These are phyloP conservation scores for Daldinia sp. DNA, from an alignment of 2,329 filamentous ascomycete genomes.

Conservation along the genomic window DNA sequence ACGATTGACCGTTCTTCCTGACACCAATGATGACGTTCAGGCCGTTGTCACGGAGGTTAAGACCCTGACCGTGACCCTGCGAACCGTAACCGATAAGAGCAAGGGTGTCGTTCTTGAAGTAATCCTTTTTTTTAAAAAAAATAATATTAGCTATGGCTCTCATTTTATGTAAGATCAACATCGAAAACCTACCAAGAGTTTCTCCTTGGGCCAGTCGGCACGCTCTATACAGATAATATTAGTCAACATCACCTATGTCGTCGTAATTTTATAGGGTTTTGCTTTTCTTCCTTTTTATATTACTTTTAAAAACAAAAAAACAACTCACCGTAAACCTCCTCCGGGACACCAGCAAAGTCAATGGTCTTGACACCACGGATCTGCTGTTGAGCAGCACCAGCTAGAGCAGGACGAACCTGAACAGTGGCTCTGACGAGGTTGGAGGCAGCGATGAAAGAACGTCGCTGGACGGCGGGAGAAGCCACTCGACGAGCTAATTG, in stretches of 20 bases:
- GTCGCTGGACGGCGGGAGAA: conserved; percentile 67
- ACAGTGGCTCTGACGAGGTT: conserved; percentile 63
- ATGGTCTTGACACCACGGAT: conserved; percentile 95
- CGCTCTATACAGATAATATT: conserved; percentile 72
- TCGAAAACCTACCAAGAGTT: conserved; percentile 83
- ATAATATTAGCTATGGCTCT: conserved; percentile 13
- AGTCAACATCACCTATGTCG: conserved; percentile 34
- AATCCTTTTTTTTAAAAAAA: conserved; percentile 84
- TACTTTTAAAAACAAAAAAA: no score
- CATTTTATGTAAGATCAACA: background rate
- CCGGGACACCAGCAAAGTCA: conserved; percentile 95
- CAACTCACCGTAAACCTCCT: conserved; percentile 88
- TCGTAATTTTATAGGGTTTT: background rate
- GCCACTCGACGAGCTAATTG: conserved; percentile 70
- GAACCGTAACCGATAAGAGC: conserved; percentile 98
- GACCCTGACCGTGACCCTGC: conserved; percentile 97
- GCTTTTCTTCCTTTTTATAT: no score
- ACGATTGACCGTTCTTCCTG: conserved; percentile 96
- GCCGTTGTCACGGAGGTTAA: conserved; percentile 99
- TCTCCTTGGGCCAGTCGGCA: conserved; percentile 97
- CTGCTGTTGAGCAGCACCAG: conserved; percentile 64
- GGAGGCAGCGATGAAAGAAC: conserved; percentile 68
- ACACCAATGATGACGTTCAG: conserved; percentile 99
- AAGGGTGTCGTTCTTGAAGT: conserved; percentile 99
- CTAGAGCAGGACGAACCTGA: conserved; percentile 51